Evolutionary conservation across 208 protist genomes (phyloP).

Genomic region (Kentomonas sorsogonicus): DNA sequence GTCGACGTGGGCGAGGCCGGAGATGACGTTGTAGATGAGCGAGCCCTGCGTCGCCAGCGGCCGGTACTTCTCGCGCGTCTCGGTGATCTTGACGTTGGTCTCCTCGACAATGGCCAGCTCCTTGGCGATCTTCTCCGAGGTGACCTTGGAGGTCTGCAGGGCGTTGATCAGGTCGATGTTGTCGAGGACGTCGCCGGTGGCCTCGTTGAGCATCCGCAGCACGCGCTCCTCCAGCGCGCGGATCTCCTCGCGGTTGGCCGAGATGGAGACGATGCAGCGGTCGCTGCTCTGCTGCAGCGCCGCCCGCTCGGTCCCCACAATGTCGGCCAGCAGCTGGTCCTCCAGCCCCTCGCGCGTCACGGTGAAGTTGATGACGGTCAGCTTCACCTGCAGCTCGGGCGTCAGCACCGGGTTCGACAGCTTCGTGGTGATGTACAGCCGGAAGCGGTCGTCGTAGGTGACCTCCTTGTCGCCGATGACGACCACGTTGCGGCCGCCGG

Average conservation of each 20-base stretch:
- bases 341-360: slow-evolving; percentile 88
- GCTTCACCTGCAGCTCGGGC: slow-evolving; percentile 93
- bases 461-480: slow-evolving; percentile 92
- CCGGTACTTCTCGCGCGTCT: slow-evolving; percentile 88
- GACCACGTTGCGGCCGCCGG: slow-evolving; percentile 78
- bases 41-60: slow-evolving; percentile 90
- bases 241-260: slow-evolving; percentile 89
- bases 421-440: slow-evolving; percentile 94
- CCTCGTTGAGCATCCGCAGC: slow-evolving; percentile 87
- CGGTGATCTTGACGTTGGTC: slow-evolving; percentile 91
- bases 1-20: slow-evolving; percentile 85
- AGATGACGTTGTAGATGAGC: slow-evolving; percentile 93
- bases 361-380: slow-evolving; percentile 92
- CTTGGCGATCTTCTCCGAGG: slow-evolving; percentile 82
- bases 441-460: slow-evolving; percentile 90
- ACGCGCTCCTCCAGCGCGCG: slow-evolving; percentile 91
- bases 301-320: slow-evolving; percentile 83
- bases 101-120: slow-evolving; percentile 88
- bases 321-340: slow-evolving; percentile 90
- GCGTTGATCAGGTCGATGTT: slow-evolving; percentile 93
- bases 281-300: slow-evolving; percentile 83
- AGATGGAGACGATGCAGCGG: slow-evolving; percentile 90
- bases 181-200: slow-evolving; percentile 93
- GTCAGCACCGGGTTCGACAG: slow-evolving; percentile 92
- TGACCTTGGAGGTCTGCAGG: slow-evolving; percentile 88